Base-by-base conservation (phyloP, 345 rosid species). In the Tarenaya hassleriana region DNA sequence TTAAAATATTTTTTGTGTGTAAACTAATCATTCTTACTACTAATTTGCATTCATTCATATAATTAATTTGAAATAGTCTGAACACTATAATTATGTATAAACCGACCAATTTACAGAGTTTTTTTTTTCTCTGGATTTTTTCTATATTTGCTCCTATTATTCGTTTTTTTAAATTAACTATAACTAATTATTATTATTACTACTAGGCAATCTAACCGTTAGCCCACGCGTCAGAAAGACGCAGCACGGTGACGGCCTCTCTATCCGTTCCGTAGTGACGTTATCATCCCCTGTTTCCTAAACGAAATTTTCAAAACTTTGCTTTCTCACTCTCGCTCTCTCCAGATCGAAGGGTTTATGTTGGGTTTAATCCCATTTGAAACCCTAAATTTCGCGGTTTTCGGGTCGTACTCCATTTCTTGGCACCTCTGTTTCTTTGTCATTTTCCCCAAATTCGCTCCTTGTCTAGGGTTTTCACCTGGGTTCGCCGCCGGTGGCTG, bases 401-500 rank as follows among this genome's bases (percentile, higher is more conserved):
- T 42, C 31, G 10, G 16, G 37, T 42, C 50, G 10, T 16, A 24
- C 7, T 14, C 29, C 12, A 12, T 20, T 51, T 5, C 16, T 39
- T 12, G 15, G n/a, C 5, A 35, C 18, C n/a, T 41, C 50, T 58
- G 21, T 4, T 35, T 35, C n/a, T 35, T 7, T 35, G 9, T 10
- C 9, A 5, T 24, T 13, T 37, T 27, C 17, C 53, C 31, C 15
- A 55, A 19, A 46, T 65, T 46, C 41, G 14, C 34, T 29, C 10
- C 24, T 34, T 47, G 43, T 12, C 19, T 19, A 46, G 50, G 50
- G 50, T 46, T 46, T 46, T n/a, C 4, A 14, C 13, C 31, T 21
- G 58, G 15, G 43, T 44, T 62, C 55, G 60, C 43, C 68, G 55
- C 61, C 50, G 50, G 34, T n/a, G n/a, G n/a, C n/a, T n/a, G n/a